Evolutionary conservation across 257 asterid genomes (phyloP), one percentile per base, ranked within the genome.

Genomic region (Capsicum pubescens): DNA sequence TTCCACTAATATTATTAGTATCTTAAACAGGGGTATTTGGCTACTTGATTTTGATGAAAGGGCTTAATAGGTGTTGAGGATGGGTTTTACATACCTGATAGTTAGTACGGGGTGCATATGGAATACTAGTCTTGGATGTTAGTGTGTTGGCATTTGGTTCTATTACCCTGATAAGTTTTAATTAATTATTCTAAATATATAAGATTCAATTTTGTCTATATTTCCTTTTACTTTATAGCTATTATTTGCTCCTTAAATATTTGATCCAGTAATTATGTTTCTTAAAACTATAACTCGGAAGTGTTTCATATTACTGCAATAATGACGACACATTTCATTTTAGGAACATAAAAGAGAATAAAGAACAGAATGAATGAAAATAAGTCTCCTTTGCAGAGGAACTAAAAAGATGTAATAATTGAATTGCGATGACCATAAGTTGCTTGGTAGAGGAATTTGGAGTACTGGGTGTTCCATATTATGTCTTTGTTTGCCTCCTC

Each of bases 81-180:
- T 74, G 44, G 44, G n/a, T 74, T 74, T 72, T 10, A 19, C 60
- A 13, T 74, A 74, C 44, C 21, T 50, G 44, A 19, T 74, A 7
- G 35, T 72, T 61, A 9, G 56, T 55, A 48, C 32, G 32, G 80
- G 50, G 60, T 50, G 60, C 80, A 74, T 48, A 21, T 12, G 44
- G 44, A 21, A 74, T 71, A 46, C 79, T 46, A 74, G 21, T 50
- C 35, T 74, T 26, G 60, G 60, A 32, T 74, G 50, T 3, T 52
- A 11, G n/a, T 72, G 80, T 72, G 36, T 72, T 74, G 80, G 14
- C 52, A 50, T 74, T 74, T 74, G 61, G 46, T 74, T 52, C 60
- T 52, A 32, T 50, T 50, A 21, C 46, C 8, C 8, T 74, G 21
- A 15, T 19, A 74, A 74, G 15, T 74, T 67, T 21, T 74, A 50